Evolutionary conservation across 352 stramenopile genomes (phyloP), one percentile per base, ranked within the genome.

Genomic region (Globisporangium alternatum): DNA sequence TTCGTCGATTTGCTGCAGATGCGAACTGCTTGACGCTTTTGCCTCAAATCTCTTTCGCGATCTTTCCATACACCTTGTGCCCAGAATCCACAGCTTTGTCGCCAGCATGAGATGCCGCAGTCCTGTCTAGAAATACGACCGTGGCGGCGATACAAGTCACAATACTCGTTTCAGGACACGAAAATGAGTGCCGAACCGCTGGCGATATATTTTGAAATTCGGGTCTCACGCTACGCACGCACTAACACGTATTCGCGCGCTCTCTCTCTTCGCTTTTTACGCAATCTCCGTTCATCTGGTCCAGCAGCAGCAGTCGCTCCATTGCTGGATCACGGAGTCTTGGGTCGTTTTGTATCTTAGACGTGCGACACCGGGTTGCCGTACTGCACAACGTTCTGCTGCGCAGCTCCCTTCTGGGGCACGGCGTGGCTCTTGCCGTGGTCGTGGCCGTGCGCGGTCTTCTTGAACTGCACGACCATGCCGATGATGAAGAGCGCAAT

Each of bases 391-490:
- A 28, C 48, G 25, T 55, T 54, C 47, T 54, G 48, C 25, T 22
- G 48, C 22, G 22, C 49, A 28, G 30, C 41, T 5, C 25, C 53
- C 45, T 67, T 67, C 13, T 51, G 43, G 17, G 58, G 44, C 30
- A 80, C 56, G 2, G 66, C 73, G 51, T 75, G 64, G 41, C 53
- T 75, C 33, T 76, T 67, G 17, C 68, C 53, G 65, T 88, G 77
- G 62, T 84, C 68, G 45, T 85, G 75, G 19, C 76, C 78, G 30
- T 68, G 73, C 47, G 76, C 78, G 19, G 78, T 88, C 72, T 88
- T 88, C 64, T 74, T 76, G 54, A 89, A 77, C 67, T 89, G 82
- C 57, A 89, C 69, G 44, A 68, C 56, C 72, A 86, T 73, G 15
- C 82, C 86, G 48, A 90, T n/a, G 10, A 82, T 8, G 49, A 90